phyloP scores from a whole-genome alignment of 345 rosid genomes.

The Hibiscus syriacus region DNA sequence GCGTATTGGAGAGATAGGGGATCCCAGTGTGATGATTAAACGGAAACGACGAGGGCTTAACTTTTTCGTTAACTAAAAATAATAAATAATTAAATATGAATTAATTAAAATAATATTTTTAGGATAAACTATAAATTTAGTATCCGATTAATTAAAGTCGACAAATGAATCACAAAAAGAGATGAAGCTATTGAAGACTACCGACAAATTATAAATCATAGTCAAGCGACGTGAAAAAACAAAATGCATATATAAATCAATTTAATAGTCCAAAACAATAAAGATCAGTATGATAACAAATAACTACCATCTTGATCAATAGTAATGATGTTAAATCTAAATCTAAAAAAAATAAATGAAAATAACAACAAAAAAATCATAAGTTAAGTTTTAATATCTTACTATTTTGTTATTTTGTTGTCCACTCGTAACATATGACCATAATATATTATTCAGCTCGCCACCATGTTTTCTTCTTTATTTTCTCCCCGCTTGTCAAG shows the following conservation, averaged over 20 bases:
- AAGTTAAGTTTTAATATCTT: too few species aligned
- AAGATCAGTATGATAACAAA: too few species aligned
- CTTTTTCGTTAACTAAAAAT: constrained; percentile 19
- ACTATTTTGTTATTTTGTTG: constrained; percentile 4
- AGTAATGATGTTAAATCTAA: too few species aligned
- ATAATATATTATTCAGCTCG: background rate
- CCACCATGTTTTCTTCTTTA: background rate
- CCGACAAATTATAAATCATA: too few species aligned
- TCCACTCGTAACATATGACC: background rate
- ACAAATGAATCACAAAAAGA: too few species aligned
- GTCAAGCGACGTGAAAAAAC: too few species aligned
- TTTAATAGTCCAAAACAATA: too few species aligned
- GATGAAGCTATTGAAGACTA: too few species aligned
- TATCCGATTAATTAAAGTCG: too few species aligned
- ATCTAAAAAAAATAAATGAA: background rate
- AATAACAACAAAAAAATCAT: background rate
- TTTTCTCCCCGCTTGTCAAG: background rate
- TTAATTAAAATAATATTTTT: background rate
- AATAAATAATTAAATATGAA: background rate
- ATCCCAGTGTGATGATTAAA: constrained; percentile 38
- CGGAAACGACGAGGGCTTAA: constrained; percentile 39
- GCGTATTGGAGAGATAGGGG: constrained; percentile 19
- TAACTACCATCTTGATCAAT: too few species aligned
- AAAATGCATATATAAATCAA: too few species aligned
- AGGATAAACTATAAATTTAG: background rate